Evolutionary conservation across 768 basidiomycete genomes (phyloP).

Genomic region (Amanita fuliginea): DNA sequence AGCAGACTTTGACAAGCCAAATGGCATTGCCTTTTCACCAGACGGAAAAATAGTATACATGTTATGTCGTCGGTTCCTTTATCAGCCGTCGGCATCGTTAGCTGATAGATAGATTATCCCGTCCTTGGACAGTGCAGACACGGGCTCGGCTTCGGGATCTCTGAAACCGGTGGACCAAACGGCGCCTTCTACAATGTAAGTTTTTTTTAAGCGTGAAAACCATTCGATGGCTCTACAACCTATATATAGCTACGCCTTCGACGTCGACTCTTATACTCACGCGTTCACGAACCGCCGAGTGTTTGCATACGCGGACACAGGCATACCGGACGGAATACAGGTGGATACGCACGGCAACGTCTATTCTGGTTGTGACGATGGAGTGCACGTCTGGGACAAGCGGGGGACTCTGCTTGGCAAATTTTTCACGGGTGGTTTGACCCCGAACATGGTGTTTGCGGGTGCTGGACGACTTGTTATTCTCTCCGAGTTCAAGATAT

Average conservation of each 20-base stretch:
- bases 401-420: conserved; percentile 52
- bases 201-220: too few species aligned
- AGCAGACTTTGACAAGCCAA: conserved; percentile 61
- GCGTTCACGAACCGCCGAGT: conserved; percentile 50
- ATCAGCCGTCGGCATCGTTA: not conserved
- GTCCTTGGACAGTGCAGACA: conserved; percentile 31
- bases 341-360: conserved; percentile 56
- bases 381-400: conserved; percentile 48
- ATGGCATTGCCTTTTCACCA: conserved; percentile 64
- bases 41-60: conserved; percentile 60
- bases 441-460: conserved; percentile 38
- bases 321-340: conserved; percentile 57
- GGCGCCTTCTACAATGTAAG: conserved; percentile 45
- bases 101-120: not conserved
- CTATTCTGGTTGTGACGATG: conserved; percentile 60
- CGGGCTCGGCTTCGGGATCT: conserved; percentile 34
- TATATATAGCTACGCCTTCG: conserved; percentile 50
- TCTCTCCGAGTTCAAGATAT: conserved; percentile 36
- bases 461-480: conserved; percentile 31
- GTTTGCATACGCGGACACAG: conserved; percentile 57
- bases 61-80: conserved; percentile 19
- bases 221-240: too few species aligned
- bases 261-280: conserved; percentile 46
- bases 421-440: conserved; percentile 38
- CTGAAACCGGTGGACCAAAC: conserved; percentile 39